Evolutionary conservation across 2,329 filamentous ascomycete genomes (phyloP).

Genomic region (Tolypocladium inflatum): DNA sequence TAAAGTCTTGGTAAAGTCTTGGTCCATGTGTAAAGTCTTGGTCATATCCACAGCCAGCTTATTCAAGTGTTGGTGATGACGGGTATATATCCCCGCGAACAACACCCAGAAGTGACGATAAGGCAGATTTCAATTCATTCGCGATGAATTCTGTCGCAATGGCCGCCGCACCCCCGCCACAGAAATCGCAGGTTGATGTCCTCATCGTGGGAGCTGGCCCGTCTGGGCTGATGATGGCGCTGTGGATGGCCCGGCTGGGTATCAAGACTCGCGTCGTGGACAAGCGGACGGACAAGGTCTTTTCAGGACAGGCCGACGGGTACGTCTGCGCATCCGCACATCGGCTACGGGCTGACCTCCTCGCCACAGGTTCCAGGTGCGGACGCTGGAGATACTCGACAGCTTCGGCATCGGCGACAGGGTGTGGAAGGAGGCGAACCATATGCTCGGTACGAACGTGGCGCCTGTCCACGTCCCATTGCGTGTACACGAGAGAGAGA

Average conservation of each 20-base stretch:
- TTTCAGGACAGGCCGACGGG: slow-evolving; percentile 31
- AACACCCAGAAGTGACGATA: not conserved
- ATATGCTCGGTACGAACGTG: slow-evolving; percentile 47
- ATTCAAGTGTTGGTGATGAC: not conserved
- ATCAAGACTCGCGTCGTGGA: slow-evolving; percentile 34
- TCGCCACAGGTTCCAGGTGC: slow-evolving; percentile 38
- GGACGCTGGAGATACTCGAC: slow-evolving; percentile 65
- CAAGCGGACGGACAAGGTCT: slow-evolving; percentile 29
- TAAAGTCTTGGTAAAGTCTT: not conserved
- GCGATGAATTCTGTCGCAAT: not conserved
- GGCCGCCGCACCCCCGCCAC: not conserved
- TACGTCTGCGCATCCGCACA: slow-evolving; percentile 6
- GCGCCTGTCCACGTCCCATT: not conserved
- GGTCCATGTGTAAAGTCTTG: not conserved
- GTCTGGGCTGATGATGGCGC: slow-evolving; percentile 31
- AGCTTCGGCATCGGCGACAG: slow-evolving; percentile 58
- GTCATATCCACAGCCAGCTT: not conserved
- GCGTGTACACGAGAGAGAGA: too few relatives aligned
- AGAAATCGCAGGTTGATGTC: slow-evolving; percentile 18
- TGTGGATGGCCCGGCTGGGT: slow-evolving; percentile 31
- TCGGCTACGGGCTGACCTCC: not conserved
- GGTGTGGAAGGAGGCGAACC: slow-evolving; percentile 57
- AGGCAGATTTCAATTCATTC: not conserved
- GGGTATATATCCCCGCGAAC: too few relatives aligned
- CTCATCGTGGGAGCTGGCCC: slow-evolving; percentile 32